phyloP scores from a whole-genome alignment of 1,284 basidiomycete species.

The Moesziomyces sp. region DNA sequence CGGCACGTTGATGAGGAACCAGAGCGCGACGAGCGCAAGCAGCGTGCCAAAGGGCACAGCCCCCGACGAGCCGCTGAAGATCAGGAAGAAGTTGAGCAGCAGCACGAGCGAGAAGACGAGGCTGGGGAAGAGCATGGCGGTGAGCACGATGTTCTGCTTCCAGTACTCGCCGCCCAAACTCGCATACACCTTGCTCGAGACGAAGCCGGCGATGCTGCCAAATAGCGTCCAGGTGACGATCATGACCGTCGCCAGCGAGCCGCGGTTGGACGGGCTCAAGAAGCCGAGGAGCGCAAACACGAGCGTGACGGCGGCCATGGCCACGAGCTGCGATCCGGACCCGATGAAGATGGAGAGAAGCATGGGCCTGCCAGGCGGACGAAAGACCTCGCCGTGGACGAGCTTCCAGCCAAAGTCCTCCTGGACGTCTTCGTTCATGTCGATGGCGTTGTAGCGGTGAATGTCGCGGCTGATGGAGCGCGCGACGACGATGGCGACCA shows the following conservation, averaged over 20 bases:
- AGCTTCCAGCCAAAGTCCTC: slow-evolving; percentile 99
- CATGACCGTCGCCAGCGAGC: slow-evolving; percentile 93
- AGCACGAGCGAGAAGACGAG: slow-evolving; percentile 69
- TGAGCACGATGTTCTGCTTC: slow-evolving; percentile 85
- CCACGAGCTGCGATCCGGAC: slow-evolving; percentile 87
- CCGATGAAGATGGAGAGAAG: slow-evolving; percentile 85
- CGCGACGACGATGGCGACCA: slow-evolving; percentile 91
- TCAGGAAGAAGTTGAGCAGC: slow-evolving; percentile 70
- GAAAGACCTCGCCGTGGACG: slow-evolving; percentile 95
- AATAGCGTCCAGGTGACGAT: slow-evolving; percentile 96
- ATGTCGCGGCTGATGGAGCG: slow-evolving; percentile 91
- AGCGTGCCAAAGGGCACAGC: slow-evolving; percentile 95
- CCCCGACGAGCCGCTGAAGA: slow-evolving; percentile 87
- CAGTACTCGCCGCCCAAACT: slow-evolving; percentile 84
- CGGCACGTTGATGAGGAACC: slow-evolving; percentile 94
- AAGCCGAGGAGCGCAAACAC: slow-evolving; percentile 98
- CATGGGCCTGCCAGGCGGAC: slow-evolving; percentile 79
- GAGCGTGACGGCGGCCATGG: slow-evolving; percentile 91
- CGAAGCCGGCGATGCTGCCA: slow-evolving; percentile 88
- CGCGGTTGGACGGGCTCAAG: slow-evolving; percentile 93
- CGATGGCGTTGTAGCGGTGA: slow-evolving; percentile 93
- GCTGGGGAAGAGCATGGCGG: slow-evolving; percentile 89
- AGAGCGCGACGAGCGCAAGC: slow-evolving; percentile 86
- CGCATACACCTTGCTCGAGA: slow-evolving; percentile 84
- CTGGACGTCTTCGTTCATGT: slow-evolving; percentile 92